A percentile compares a stretch with the other conserved stretches of the same genome.
Evolutionary conservation across 2,329 filamentous ascomycete genomes (phyloP).

Genomic region (Bipolaris zeicola): DNA sequence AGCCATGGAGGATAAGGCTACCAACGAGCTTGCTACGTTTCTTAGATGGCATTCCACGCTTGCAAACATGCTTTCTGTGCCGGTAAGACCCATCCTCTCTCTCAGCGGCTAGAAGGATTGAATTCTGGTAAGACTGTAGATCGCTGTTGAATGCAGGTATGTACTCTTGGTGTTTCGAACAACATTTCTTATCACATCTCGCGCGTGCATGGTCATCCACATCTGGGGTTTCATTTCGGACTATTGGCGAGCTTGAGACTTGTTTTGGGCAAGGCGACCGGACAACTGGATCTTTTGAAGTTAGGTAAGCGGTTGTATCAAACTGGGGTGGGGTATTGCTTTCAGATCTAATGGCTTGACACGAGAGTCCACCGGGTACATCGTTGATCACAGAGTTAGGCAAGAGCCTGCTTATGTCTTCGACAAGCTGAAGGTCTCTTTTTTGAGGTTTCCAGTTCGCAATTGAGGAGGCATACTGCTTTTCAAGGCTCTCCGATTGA

Average conservation of each 20-base stretch:
- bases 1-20: neutral
- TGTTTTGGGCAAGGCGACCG: neutral
- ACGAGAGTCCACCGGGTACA: neutral
- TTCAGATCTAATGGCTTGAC: slow-evolving; percentile 1
- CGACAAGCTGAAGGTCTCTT: slow-evolving; percentile 35
- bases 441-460: slow-evolving; percentile 57
- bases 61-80: neutral
- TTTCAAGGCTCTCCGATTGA: slow-evolving; percentile 55
- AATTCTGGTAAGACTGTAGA: neutral
- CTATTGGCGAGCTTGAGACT: neutral
- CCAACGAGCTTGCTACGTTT: neutral
- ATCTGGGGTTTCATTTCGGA: no score
- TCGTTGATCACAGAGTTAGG: neutral
- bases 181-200: neutral
- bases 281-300: neutral
- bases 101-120: neutral
- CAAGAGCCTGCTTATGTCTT: slow-evolving; percentile 23
- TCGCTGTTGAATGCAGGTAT: neutral
- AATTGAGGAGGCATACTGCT: slow-evolving; percentile 57
- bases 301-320: neutral
- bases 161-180: neutral
- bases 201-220: neutral
- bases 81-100: neutral
- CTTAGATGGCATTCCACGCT: neutral
- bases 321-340: slow-evolving; percentile 3